Evolutionary conservation across 768 basidiomycete genomes (phyloP).

Genomic region (Russula sp.): DNA sequence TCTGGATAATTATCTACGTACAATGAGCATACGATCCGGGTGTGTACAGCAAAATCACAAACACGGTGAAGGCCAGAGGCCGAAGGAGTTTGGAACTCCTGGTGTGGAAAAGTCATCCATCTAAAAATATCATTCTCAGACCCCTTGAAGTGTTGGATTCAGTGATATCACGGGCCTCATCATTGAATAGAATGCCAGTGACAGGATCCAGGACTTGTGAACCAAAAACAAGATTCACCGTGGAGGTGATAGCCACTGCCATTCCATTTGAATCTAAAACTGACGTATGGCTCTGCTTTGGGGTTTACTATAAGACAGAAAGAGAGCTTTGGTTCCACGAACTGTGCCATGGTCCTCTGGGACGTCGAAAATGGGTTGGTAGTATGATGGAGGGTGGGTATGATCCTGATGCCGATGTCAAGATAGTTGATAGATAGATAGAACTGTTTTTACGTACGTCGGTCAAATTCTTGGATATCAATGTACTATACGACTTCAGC

Average conservation of each 20-base stretch:
- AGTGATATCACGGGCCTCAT: constrained; percentile 50
- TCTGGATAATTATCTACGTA: constrained; percentile 78
- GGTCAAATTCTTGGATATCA: constrained; percentile 63
- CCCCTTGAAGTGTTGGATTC: not conserved
- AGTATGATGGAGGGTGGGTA: constrained; percentile 79
- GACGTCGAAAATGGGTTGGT: constrained; percentile 75
- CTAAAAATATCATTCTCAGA: constrained; percentile 28
- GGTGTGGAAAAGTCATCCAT: constrained; percentile 94
- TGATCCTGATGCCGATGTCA: constrained; percentile 45
- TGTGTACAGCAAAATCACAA: not conserved
- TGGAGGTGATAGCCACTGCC: constrained; percentile 82
- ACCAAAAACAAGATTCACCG: constrained; percentile 87
- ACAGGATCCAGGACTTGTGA: constrained; percentile 79
- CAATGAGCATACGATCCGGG: constrained; percentile 4
- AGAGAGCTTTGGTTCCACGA: constrained; percentile 7
- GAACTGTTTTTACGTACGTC: constrained; percentile 51
- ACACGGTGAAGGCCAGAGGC: constrained; percentile 75
- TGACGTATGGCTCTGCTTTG: constrained; percentile 71
- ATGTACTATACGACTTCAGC: constrained; percentile 60
- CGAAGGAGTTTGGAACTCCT: constrained; percentile 77
- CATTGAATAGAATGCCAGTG: constrained; percentile 86
- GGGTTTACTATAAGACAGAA: not conserved
- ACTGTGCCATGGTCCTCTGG: constrained; percentile 85
- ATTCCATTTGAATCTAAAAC: constrained; percentile 80
- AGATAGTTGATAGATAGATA: not conserved